Evolutionary conservation across 2,329 filamentous ascomycete genomes (phyloP).

Genomic region (Plectosphaerella plurivora): DNA sequence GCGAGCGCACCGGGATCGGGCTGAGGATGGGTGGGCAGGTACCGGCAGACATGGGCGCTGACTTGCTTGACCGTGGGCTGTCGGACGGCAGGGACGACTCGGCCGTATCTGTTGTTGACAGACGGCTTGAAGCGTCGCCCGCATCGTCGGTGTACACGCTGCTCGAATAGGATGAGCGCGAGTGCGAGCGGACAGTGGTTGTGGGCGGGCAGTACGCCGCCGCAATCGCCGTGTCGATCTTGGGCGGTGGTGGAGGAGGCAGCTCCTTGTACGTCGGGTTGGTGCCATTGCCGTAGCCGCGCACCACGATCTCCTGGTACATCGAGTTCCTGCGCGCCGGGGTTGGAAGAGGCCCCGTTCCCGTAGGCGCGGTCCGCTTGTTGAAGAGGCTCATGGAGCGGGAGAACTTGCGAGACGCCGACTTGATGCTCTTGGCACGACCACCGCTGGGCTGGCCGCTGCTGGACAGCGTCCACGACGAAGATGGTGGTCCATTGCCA

Average conservation of each 20-base stretch:
- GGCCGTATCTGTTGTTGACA: conserved; percentile 17
- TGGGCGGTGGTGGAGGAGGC: neutral
- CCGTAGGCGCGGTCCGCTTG: conserved; percentile 14
- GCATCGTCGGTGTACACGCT: conserved; percentile 16
- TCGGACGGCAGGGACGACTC: conserved; percentile 19
- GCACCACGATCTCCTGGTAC: conserved; percentile 48
- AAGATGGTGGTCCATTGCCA: neutral
- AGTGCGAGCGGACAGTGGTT: conserved; percentile 10
- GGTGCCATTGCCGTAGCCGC: conserved; percentile 51
- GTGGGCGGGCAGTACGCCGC: conserved; percentile 7
- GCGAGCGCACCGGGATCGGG: conserved; percentile 17
- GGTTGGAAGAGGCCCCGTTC: conserved; percentile 11
- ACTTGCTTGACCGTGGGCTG: conserved; percentile 10
- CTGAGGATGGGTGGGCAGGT: conserved; percentile 6
- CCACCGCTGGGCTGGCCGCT: conserved; percentile 18
- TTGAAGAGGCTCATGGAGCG: conserved; percentile 26
- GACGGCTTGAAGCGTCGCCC: conserved; percentile 21
- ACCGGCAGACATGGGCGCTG: neutral
- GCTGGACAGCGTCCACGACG: conserved; percentile 5
- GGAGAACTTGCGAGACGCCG: conserved; percentile 19
- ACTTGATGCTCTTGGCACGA: conserved; percentile 12
- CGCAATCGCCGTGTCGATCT: conserved; percentile 1
- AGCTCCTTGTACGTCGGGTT: conserved; percentile 26
- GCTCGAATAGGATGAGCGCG: conserved; percentile 13
- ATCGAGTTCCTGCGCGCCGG: conserved; percentile 8